These are phyloP conservation scores for Wickerhamiella cacticola DNA, from an alignment of 805 yeast genomes.

Conservation along the genomic window DNA sequence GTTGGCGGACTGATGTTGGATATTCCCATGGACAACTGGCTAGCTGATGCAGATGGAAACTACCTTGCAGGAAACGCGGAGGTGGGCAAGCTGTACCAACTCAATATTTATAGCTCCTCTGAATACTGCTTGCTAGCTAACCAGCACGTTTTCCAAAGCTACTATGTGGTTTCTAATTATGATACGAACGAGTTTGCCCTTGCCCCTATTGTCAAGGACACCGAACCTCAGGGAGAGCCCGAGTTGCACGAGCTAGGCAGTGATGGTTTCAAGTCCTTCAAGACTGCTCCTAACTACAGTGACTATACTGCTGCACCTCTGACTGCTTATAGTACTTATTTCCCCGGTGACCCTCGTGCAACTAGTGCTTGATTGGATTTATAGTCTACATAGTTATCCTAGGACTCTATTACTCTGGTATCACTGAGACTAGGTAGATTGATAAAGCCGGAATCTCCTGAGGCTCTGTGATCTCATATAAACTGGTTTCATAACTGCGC, in stretches of 20 bases:
- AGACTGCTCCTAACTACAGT: not conserved
- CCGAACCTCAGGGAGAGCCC: not conserved
- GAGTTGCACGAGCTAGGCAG: not conserved
- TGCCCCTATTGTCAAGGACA: not conserved
- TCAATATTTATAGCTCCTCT: not conserved
- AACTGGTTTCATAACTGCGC: too few relatives aligned
- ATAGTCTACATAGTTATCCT: too few relatives aligned
- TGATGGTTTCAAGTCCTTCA: not conserved
- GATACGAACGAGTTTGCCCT: not conserved
- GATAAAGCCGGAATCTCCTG: too few relatives aligned
- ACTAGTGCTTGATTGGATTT: too few relatives aligned
- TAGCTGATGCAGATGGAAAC: not conserved
- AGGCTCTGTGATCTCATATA: too few relatives aligned
- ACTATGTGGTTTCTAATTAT: not conserved
- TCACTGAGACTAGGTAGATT: too few relatives aligned
- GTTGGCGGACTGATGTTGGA: not conserved
- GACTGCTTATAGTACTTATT: not conserved
- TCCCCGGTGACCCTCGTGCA: not conserved
- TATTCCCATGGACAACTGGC: not conserved
- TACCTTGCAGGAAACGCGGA: not conserved
- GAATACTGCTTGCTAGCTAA: not conserved
- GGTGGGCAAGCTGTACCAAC: not conserved
- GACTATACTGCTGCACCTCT: not conserved
- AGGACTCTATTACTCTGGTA: too few relatives aligned
- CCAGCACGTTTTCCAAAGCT: not conserved